phyloP scores from a whole-genome alignment of 129 eudicot species.

The Escallonia rubra region DNA sequence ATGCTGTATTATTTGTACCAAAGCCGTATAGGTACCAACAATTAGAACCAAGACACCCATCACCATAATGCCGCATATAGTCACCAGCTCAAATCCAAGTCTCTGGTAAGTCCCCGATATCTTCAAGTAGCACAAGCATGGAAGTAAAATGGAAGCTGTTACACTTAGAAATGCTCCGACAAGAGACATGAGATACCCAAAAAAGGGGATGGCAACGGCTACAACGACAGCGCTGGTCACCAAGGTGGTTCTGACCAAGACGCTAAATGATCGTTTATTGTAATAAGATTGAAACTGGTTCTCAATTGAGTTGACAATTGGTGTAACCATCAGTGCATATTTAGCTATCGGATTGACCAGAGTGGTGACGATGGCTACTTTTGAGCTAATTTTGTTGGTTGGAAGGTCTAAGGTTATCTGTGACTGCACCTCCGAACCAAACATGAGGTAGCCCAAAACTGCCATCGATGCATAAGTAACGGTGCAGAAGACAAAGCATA shows the following conservation, averaged over 20 bases:
- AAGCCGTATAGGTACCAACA: slow-evolving; percentile 63
- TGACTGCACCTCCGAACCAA: slow-evolving; percentile 54
- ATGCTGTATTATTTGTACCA: slow-evolving; percentile 37
- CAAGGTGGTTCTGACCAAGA: slow-evolving; percentile 48
- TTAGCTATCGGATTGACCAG: slow-evolving; percentile 85
- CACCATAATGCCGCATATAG: slow-evolving; percentile 25
- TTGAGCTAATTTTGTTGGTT: slow-evolving; percentile 58
- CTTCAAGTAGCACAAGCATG: slow-evolving; percentile 79
- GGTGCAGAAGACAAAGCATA: slow-evolving; percentile 73
- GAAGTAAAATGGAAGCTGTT: slow-evolving; percentile 56
- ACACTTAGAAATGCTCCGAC: slow-evolving; percentile 81
- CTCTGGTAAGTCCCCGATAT: slow-evolving; percentile 37
- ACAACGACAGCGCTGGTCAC: slow-evolving; percentile 63
- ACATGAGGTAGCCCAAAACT: slow-evolving; percentile 71
- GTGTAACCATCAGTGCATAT: slow-evolving; percentile 83
- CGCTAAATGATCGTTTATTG: slow-evolving; percentile 34
- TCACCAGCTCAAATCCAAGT: slow-evolving; percentile 34
- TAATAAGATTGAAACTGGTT: slow-evolving; percentile 26
- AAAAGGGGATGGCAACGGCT: slow-evolving; percentile 69
- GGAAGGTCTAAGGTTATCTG: slow-evolving; percentile 87
- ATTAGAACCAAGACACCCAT: slow-evolving; percentile 39
- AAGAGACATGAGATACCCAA: slow-evolving; percentile 66
- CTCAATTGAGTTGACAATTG: slow-evolving; percentile 55
- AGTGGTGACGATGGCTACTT: slow-evolving; percentile 78
- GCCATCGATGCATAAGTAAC: slow-evolving; percentile 78